Base-by-base conservation (phyloP, 2,329 filamentous ascomycete genomes). In the Beauveria scarabaeidicola region DNA sequence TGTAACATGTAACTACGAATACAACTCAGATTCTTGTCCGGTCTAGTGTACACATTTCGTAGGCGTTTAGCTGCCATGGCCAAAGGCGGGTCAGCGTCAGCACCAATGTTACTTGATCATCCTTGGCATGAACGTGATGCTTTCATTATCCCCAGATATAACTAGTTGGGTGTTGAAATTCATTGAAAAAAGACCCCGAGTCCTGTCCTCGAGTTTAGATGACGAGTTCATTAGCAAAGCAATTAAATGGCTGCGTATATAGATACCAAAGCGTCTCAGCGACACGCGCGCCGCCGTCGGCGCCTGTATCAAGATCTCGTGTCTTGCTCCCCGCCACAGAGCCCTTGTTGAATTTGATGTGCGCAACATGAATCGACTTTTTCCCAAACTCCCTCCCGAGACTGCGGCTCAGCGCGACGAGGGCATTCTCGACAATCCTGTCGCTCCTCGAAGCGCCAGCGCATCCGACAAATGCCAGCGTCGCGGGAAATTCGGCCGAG, bases 361-460 rank as follows among this genome's bases (percentile, higher is more conserved):
- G 52, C 3, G 52, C 47, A 1, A 61, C 53, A 29, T 61, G 59
- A 11, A 61, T 44, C 13, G 23, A 50, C 48, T 58, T 61, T 27
- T 55, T 55, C 0, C 59, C 59, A 25, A 40, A 58, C 32, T 61
- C 59, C 4, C 59, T 19, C 5, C 52, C 59, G 1, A 61, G 47
- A 19, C 59, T 61, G 38, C 59, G 59, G 21, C 52, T 57, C 53
- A 61, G 27, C n/a, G 59, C 59, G 3, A 61, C 48, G n/a, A 61
- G 41, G 25, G 59, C 59, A 32, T 43, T 53, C 9, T 61, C 59
- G 9, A 52, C 38, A 19, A 61, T 25, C 21, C n/a, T 38, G 17
- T 58, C 48, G 38, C 27, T 36, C n/a, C 27, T 38, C 23, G 59
- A 61, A 15, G n/a, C 11, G 6, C 41, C 53, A 3, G 21, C 40